phyloP scores from a whole-genome alignment of 345 rosid species.

The Isatis tinctoria region DNA sequence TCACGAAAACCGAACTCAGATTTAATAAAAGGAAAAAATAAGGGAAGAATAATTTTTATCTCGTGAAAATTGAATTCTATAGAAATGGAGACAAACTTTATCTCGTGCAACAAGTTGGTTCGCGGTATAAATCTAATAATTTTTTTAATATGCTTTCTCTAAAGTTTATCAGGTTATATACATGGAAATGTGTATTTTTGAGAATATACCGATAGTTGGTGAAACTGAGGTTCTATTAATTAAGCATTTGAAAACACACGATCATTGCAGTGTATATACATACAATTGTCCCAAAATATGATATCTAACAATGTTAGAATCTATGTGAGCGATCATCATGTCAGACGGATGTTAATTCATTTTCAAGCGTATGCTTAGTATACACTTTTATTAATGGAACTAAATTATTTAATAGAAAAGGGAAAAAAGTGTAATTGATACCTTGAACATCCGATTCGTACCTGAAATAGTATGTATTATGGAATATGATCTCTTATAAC shows the following conservation, averaged over 20 bases:
- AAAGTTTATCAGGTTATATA: not conserved
- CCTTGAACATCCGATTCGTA: no score
- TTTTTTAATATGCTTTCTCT: no score
- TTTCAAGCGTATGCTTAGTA: not conserved
- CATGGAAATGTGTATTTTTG: not conserved
- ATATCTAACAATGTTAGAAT: no score
- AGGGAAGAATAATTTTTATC: not conserved
- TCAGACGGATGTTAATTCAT: not conserved
- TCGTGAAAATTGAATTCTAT: not conserved
- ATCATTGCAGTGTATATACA: no score
- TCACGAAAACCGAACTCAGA: slow-evolving; percentile 4
- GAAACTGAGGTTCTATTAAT: no score
- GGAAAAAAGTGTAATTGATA: not conserved
- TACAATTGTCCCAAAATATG: no score
- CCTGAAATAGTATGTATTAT: no score
- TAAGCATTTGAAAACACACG: no score
- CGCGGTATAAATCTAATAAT: not conserved
- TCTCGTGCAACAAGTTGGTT: not conserved
- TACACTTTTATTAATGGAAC: not conserved
- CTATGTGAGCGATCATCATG: not conserved
- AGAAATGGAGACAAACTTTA: not conserved
- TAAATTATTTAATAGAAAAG: no score
- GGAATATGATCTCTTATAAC: no score
- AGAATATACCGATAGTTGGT: no score
- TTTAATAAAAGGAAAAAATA: not conserved